Evolutionary conservation across 345 rosid genomes (phyloP).

Genomic region (Brassica juncea): DNA sequence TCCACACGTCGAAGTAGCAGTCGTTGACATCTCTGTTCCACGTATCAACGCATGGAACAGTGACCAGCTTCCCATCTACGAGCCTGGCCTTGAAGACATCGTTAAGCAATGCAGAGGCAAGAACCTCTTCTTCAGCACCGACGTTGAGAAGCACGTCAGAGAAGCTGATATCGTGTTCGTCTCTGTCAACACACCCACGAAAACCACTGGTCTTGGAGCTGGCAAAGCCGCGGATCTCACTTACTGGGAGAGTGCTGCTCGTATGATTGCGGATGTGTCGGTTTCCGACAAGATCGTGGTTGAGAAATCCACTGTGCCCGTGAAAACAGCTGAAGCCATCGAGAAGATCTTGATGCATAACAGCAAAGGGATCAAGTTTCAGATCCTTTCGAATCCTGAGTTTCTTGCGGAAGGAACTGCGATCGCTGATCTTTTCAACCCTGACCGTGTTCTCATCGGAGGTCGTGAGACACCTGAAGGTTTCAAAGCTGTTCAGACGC

Average conservation of each 20-base stretch:
- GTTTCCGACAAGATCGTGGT: conserved; percentile 85
- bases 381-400: conserved; percentile 90
- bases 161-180: conserved; percentile 93
- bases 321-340: conserved; percentile 90
- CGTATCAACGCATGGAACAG: conserved; percentile 90
- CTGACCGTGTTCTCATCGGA: conserved; percentile 86
- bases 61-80: conserved; percentile 86
- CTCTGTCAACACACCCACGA: conserved; percentile 91
- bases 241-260: conserved; percentile 95
- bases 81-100: conserved; percentile 84
- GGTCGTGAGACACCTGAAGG: conserved; percentile 94
- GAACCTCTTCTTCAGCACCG: conserved; percentile 90
- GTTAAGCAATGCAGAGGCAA: conserved; percentile 81
- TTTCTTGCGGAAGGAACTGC: conserved; percentile 98
- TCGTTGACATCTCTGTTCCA: conserved; percentile 80
- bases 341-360: conserved; percentile 89
- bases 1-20: conserved; percentile 78
- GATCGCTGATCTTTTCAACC: conserved; percentile 64
- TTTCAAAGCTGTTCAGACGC: conserved; percentile 63
- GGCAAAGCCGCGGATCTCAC: conserved; percentile 97
- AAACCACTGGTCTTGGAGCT: conserved; percentile 88
- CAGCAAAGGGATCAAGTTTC: conserved; percentile 89
- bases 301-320: conserved; percentile 93
- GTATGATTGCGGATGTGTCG: conserved; percentile 92
- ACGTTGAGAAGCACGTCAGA: conserved; percentile 77